Conservation (phyloP, 192 early-diverging fungal genomes). For the Coemansia sp. region DNA sequence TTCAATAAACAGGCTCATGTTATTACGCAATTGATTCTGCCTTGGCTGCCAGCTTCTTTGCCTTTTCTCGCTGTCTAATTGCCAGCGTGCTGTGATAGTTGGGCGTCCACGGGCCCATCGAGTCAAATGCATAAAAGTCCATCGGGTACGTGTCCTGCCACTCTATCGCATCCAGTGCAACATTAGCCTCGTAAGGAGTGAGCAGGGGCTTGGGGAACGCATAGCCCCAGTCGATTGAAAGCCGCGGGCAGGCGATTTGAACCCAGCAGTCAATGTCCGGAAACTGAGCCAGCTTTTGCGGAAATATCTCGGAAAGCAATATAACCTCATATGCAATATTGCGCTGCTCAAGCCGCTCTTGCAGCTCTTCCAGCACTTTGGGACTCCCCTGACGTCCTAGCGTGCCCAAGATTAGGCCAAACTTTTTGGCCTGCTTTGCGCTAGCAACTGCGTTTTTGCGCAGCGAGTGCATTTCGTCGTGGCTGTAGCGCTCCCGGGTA, state of each 20-base stretch:
- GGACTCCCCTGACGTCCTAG: constrained; percentile 94
- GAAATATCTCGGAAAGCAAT: constrained; percentile 92
- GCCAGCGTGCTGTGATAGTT: constrained; percentile 66
- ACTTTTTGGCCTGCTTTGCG: constrained; percentile 71
- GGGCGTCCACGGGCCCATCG: constrained; percentile 89
- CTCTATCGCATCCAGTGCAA: constrained; percentile 74
- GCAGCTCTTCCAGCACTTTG: constrained; percentile 83
- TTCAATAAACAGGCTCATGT: not conserved
- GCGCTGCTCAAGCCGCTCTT: constrained; percentile 61
- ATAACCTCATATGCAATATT: constrained; percentile 69
- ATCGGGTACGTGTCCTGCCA: constrained; percentile 93
- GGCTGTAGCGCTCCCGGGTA: constrained; percentile 91
- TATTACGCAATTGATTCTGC: not conserved
- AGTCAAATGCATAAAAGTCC: constrained; percentile 95
- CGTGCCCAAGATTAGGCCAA: constrained; percentile 92
- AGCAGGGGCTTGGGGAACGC: constrained; percentile 88
- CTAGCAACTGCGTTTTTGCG: constrained; percentile 79
- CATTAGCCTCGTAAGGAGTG: constrained; percentile 92
- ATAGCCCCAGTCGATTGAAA: constrained; percentile 99
- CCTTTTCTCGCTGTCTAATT: constrained; percentile 27
- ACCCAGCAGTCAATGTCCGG: constrained; percentile 86
- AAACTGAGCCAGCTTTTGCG: constrained; percentile 87
- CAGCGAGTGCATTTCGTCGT: constrained; percentile 86
- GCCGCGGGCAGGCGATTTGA: constrained; percentile 92
- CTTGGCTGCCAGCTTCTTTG: constrained; percentile 11